Evolutionary conservation across 2,329 filamentous ascomycete species (phyloP).

Genomic region (Pseudopithomyces chartarum): DNA sequence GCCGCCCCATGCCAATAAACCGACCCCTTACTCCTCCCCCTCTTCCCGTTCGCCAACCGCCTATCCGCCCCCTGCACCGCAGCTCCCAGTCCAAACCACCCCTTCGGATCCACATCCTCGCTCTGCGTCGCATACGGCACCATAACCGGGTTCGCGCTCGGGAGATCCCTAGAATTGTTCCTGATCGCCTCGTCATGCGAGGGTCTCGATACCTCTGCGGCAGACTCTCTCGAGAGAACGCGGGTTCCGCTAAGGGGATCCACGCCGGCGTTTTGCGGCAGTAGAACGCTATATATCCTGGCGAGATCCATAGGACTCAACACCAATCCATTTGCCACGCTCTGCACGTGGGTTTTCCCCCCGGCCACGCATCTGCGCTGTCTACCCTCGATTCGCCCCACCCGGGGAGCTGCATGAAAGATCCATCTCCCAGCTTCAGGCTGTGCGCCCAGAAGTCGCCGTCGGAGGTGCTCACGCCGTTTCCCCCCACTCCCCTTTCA

Average conservation of each 20-base stretch:
- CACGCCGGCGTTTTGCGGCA: constrained; percentile 22
- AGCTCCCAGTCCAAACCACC: constrained; percentile 42
- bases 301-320: constrained; percentile 20
- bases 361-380: constrained; percentile 19
- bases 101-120: constrained; percentile 52
- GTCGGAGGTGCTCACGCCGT: constrained; percentile 47
- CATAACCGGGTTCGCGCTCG: constrained; percentile 52
- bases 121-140: constrained; percentile 52
- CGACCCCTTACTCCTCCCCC: constrained; percentile 24
- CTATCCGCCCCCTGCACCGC: constrained; percentile 56
- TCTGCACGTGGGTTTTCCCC: constrained; percentile 20
- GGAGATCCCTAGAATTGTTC: constrained; percentile 15
- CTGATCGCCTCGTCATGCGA: constrained; percentile 19
- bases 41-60: constrained; percentile 28
- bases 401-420: constrained; percentile 15
- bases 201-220: constrained; percentile 16
- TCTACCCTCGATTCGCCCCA: constrained; percentile 11
- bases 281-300: constrained; percentile 19
- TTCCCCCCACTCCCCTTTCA: constrained; percentile 20
- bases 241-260: constrained; percentile 18
- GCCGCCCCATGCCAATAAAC: constrained; percentile 34
- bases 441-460: constrained; percentile 56
- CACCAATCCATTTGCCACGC: constrained; percentile 25
- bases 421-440: constrained; percentile 53
- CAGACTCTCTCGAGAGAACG: constrained; percentile 15